These are phyloP conservation scores for Collybia mongolica DNA, from an alignment of 768 basidiomycete species.

Conservation along the genomic window DNA sequence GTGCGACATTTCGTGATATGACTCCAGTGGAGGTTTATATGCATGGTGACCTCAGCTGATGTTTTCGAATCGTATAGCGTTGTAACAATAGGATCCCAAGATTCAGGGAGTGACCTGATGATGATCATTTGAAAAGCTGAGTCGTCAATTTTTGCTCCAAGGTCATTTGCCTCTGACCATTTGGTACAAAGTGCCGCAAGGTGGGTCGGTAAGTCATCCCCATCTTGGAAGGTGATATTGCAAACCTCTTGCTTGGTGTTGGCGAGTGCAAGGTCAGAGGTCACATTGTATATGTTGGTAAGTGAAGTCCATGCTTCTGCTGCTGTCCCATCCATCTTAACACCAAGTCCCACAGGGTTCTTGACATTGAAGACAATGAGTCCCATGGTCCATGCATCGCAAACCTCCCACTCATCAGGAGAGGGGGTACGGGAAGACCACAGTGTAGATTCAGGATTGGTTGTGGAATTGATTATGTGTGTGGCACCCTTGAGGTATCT, in stretches of 20 bases:
- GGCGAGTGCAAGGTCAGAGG: conserved; percentile 8
- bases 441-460: background rate
- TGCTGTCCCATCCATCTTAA: conserved; percentile 12
- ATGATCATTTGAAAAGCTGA: conserved; percentile 13
- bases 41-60: too few relatives aligned
- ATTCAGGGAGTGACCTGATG: conserved; percentile 12
- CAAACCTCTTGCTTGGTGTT: conserved; percentile 6
- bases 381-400: conserved; percentile 3
- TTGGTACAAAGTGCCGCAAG: conserved; percentile 11
- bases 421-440: background rate
- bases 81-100: conserved; percentile 14
- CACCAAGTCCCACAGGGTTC: conserved; percentile 16
- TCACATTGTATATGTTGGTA: conserved; percentile 1
- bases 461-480: background rate
- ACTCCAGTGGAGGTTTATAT: too few relatives aligned
- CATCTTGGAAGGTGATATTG: conserved; percentile 7
- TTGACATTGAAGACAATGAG: conserved; percentile 9
- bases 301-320: conserved; percentile 18
- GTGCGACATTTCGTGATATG: too few relatives aligned
- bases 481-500: conserved; percentile 21
- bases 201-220: conserved; percentile 11
- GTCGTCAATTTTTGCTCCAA: conserved; percentile 17
- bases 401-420: background rate
- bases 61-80: conserved; percentile 2
- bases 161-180: conserved; percentile 11